Base-by-base conservation (phyloP, 1,284 basidiomycete genomes). In the Cryptococcus hybrid region DNA sequence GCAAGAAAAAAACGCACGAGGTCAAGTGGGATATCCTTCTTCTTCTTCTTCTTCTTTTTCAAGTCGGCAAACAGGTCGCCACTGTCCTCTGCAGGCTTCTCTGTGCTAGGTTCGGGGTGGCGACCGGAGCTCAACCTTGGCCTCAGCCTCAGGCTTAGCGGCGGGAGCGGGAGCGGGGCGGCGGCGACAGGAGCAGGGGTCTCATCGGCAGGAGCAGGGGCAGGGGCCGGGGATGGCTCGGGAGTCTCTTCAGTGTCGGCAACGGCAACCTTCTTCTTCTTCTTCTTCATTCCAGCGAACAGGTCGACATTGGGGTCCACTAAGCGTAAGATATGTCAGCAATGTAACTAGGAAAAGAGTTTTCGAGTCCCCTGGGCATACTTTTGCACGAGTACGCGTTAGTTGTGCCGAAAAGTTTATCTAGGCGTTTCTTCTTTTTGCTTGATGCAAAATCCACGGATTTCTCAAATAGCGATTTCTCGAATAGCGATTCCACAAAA, bases 1-100 rank as follows among this genome's bases (percentile, higher is more conserved):
- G 24, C 24, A 24, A 24, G 24, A 24, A 24, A 24, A 34, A 6
- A 18, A 15, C 70, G 30, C 56, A 76, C 76, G 57, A 76, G 63
- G 54, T 78, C 77, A 51, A 75, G 66, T 44, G 73, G 71, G 44
- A 76, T 72, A 44, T 75, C 74, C 77, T 79, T 78, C 66, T 78
- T 78, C 74, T 79, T 78, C 69, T 78, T 78, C 68, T 78, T 79
- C 75, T 82, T 82, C 78, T 82, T 82, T 75, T 82, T 82, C 67
- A 82, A 67, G 64, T 82, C 80, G 47, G 77, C 80, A 57, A 82
- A 82, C 74, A 81, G 59, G 56, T 78, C 63, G 30, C 65, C 67
- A 8, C 58, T 61, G 47, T 69, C 71, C 57, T 67, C 68, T 2
- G 67, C 69, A 7, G 69, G 63, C 54, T 58, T 61, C 42, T 68